Evolutionary conservation across 176 grass and related monocot genomes (phyloP).

Genomic region (Oryza australiensis): DNA sequence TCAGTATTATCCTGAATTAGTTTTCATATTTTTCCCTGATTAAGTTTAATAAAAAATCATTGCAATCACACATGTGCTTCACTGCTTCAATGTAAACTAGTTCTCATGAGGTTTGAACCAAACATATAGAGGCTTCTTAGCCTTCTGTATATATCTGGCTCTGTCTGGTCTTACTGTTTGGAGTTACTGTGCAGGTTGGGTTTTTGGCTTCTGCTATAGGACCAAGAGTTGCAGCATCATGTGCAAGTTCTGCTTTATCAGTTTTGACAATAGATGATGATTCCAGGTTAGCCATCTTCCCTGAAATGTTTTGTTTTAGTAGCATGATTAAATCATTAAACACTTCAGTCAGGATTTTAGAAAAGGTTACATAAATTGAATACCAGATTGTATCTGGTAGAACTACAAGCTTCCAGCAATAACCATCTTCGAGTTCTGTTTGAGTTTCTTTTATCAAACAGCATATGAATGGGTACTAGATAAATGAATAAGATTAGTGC

Average conservation of each 20-base stretch:
- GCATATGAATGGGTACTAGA: not conserved
- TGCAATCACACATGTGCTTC: not conserved
- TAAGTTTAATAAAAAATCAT: constrained; percentile 3
- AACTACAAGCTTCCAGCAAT: not conserved
- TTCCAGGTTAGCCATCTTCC: constrained; percentile 61
- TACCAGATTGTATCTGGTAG: not conserved
- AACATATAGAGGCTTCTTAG: not conserved
- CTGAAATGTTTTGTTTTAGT: constrained; percentile 16
- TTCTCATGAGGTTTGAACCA: constrained; percentile 2
- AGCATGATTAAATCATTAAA: constrained; percentile 34
- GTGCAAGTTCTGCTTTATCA: constrained; percentile 73
- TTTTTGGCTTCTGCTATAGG: constrained; percentile 90
- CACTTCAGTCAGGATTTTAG: not conserved
- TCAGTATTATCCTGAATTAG: not conserved
- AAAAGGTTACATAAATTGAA: not conserved
- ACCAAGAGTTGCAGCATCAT: constrained; percentile 95
- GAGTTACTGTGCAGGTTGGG: constrained; percentile 58
- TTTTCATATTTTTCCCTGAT: not conserved
- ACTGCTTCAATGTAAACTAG: constrained; percentile 14
- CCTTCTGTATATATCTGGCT: constrained; percentile 22
- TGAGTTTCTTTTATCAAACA: not conserved
- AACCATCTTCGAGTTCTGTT: not conserved
- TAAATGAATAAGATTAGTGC: not conserved
- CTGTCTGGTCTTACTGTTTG: constrained; percentile 22
- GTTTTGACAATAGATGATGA: constrained; percentile 76